These are phyloP conservation scores for Ceratobasidium sp. DNA, from an alignment of 1,284 basidiomycete species.

Conservation along the genomic window DNA sequence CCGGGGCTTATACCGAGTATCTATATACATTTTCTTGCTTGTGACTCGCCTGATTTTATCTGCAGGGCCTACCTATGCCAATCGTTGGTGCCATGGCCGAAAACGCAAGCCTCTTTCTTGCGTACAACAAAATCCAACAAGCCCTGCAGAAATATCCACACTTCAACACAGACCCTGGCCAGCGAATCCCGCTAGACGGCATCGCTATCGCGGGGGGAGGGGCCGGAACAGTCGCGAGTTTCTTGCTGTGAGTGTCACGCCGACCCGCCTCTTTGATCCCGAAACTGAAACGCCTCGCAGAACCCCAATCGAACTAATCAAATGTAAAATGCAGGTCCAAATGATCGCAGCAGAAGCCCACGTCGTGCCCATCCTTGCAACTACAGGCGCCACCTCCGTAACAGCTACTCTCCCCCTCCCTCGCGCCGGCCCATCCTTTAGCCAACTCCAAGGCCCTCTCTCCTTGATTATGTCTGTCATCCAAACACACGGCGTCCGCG, in stretches of 20 bases:
- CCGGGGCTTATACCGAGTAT: conserved; percentile 80
- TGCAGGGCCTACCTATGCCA: conserved; percentile 86
- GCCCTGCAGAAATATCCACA: conserved; percentile 68
- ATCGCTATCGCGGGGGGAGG: conserved; percentile 80
- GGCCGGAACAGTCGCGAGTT: conserved; percentile 83
- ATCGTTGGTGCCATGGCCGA: conserved; percentile 91
- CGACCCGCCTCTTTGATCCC: background rate
- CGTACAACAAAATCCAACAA: conserved; percentile 75
- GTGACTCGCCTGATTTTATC: conserved; percentile 9
- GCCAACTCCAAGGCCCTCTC: conserved; percentile 45
- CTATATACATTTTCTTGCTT: conserved; percentile 53
- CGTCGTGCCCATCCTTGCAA: conserved; percentile 52
- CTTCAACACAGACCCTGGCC: conserved; percentile 56
- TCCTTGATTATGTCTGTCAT: conserved; percentile 60
- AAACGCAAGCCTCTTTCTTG: conserved; percentile 88
- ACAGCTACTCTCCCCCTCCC: conserved; percentile 52
- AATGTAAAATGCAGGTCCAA: conserved; percentile 97
- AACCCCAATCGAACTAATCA: conserved; percentile 91
- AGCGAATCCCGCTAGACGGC: conserved; percentile 67
- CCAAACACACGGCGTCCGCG: conserved; percentile 72
- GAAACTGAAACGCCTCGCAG: conserved; percentile 55
- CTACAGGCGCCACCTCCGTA: conserved; percentile 49
- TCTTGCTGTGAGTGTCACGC: conserved; percentile 72
- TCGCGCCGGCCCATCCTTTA: conserved; percentile 49
- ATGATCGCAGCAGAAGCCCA: conserved; percentile 68